A percentile compares a stretch with the other conserved stretches of the same genome.
phyloP scores from a whole-genome alignment of 2,329 filamentous ascomycete species.

The Botrytis paeoniae region DNA sequence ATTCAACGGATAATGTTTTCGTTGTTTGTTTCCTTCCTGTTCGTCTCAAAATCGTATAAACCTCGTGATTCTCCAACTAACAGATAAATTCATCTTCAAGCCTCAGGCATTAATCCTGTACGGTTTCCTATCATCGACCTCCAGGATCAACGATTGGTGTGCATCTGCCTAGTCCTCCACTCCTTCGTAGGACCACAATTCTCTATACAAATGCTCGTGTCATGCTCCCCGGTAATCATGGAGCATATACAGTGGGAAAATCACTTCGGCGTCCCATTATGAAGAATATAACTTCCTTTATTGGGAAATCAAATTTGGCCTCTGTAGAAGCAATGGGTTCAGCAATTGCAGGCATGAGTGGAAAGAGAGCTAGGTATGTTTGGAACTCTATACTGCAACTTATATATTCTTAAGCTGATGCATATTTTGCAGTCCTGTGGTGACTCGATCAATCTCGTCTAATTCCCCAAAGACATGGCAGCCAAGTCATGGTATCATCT shows the following conservation, averaged over 20 bases:
- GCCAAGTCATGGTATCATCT: conserved; percentile 42
- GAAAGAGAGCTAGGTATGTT: conserved; percentile 27
- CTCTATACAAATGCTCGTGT: conserved; percentile 22
- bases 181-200: conserved; percentile 12
- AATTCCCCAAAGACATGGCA: conserved; percentile 39
- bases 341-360: conserved; percentile 21
- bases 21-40: conserved; percentile 1
- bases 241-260: conserved; percentile 36
- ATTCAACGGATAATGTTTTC: background rate
- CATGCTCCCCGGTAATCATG: conserved; percentile 40
- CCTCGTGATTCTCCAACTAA: conserved; percentile 6
- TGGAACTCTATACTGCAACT: background rate
- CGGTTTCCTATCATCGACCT: background rate
- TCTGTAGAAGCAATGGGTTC: conserved; percentile 27
- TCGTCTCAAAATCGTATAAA: background rate
- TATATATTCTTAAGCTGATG: background rate
- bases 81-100: background rate
- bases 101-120: conserved; percentile 9
- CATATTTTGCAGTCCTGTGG: background rate
- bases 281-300: conserved; percentile 26
- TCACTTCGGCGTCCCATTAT: conserved; percentile 30
- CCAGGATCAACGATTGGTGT: conserved; percentile 6
- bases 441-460: conserved; percentile 14
- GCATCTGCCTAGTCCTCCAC: background rate
- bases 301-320: conserved; percentile 23